Percentiles rank a stretch among this genome's conserved stretches.
Evolutionary conservation across 2,329 filamentous ascomycete species (phyloP).

Genomic region (Claviceps citrina): DNA sequence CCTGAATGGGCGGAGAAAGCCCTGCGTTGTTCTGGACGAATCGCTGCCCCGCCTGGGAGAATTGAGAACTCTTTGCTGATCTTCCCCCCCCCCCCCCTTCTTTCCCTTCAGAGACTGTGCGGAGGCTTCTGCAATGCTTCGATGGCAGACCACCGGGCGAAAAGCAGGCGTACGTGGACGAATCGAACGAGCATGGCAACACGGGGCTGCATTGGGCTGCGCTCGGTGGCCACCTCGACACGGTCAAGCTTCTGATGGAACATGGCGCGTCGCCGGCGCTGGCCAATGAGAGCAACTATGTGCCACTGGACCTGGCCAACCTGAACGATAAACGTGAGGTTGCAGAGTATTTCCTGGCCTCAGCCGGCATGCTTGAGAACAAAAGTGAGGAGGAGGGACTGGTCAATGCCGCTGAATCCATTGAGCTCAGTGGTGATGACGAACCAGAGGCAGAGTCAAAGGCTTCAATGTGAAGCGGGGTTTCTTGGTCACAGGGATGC

Average conservation of each 20-base stretch:
- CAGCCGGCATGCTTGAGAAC: constrained; percentile 31
- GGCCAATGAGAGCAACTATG: constrained; percentile 72
- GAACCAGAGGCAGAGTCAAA: constrained; percentile 11
- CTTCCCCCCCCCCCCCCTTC: background rate
- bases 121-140: constrained; percentile 28
- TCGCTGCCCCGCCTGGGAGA: no score
- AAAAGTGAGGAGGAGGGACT: constrained; percentile 31
- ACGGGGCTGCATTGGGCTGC: constrained; percentile 90
- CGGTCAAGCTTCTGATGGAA: constrained; percentile 62
- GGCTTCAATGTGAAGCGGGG: background rate
- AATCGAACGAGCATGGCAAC: constrained; percentile 68
- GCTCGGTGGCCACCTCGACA: constrained; percentile 69
- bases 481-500: background rate
- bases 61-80: no score
- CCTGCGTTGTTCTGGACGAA: no score
- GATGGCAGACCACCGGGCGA: constrained; percentile 23
- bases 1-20: no score
- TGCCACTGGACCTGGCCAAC: constrained; percentile 60
- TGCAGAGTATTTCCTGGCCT: constrained; percentile 43
- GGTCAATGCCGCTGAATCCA: constrained; percentile 21
- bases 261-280: constrained; percentile 63
- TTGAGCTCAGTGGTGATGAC: constrained; percentile 22
- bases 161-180: constrained; percentile 44
- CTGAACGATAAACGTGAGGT: constrained; percentile 52
- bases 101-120: constrained; percentile 27